Evolutionary conservation across 208 protist genomes (phyloP).

Genomic region (Crithidia expoeki): DNA sequence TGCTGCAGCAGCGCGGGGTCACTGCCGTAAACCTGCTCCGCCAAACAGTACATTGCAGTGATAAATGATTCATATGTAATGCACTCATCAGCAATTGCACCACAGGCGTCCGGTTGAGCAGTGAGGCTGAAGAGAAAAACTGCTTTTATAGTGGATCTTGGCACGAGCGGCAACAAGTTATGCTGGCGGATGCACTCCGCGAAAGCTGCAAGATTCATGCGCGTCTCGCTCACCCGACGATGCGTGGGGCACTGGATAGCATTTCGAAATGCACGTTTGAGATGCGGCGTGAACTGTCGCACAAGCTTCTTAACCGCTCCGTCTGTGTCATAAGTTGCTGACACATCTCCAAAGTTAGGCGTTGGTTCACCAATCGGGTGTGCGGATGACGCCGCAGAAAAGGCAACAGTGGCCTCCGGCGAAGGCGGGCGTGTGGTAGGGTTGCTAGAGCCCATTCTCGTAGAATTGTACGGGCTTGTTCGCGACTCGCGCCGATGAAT

Average conservation of each 20-base stretch:
- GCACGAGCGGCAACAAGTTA: conserved; percentile 56
- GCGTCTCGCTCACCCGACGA: conserved; percentile 4
- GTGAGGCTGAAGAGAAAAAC: conserved; percentile 53
- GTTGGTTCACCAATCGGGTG: neutral
- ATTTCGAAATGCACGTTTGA: conserved; percentile 50
- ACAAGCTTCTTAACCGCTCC: conserved; percentile 37
- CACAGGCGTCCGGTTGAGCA: conserved; percentile 1
- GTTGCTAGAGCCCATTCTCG: neutral
- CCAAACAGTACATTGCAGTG: conserved; percentile 54
- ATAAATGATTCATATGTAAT: conserved; percentile 42
- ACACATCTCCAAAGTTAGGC: neutral
- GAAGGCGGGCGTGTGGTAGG: neutral
- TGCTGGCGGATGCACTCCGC: conserved; percentile 40
- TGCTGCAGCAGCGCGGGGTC: conserved; percentile 36
- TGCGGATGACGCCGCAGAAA: neutral
- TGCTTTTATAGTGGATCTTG: conserved; percentile 36
- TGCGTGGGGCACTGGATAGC: conserved; percentile 12
- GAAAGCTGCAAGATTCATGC: conserved; percentile 56
- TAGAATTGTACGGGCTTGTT: neutral
- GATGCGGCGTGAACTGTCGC: conserved; percentile 38
- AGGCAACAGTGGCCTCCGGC: neutral
- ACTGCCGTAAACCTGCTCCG: conserved; percentile 59
- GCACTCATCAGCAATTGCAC: conserved; percentile 12
- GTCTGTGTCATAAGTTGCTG: conserved; percentile 15
- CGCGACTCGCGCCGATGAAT: conserved; percentile 6